These are phyloP conservation scores for Schizophyllum commune DNA, from an alignment of 1,284 basidiomycete genomes.

Conservation along the genomic window DNA sequence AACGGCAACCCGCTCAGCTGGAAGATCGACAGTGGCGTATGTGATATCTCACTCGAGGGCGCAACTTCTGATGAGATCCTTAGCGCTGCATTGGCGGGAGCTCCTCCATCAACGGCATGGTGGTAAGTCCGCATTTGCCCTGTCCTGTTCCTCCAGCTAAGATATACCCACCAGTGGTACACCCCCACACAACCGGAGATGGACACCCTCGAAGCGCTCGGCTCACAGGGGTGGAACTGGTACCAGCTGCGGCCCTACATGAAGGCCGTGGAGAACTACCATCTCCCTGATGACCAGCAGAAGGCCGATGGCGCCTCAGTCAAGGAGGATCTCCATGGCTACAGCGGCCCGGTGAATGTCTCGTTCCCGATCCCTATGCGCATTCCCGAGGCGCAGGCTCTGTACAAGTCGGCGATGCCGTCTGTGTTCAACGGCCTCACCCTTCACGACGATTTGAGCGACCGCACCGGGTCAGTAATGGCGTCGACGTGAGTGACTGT, in stretches of 20 bases:
- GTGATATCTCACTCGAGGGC: neutral
- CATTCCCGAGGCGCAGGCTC: slow-evolving; percentile 12
- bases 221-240: slow-evolving; percentile 15
- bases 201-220: slow-evolving; percentile 13
- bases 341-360: slow-evolving; percentile 14
- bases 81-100: neutral
- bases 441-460: slow-evolving; percentile 13
- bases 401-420: slow-evolving; percentile 16
- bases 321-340: slow-evolving; percentile 14
- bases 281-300: slow-evolving; percentile 12
- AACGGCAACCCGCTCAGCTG: neutral
- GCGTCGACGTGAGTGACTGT: neutral
- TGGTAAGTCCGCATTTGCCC: neutral
- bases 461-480: slow-evolving; percentile 5
- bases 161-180: neutral
- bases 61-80: neutral
- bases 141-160: neutral
- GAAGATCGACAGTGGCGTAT: neutral
- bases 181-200: slow-evolving; percentile 10
- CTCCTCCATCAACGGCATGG: neutral
- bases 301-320: slow-evolving; percentile 13
- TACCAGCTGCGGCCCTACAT: slow-evolving; percentile 9
- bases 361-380: slow-evolving; percentile 19
- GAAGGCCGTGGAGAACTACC: slow-evolving; percentile 11
- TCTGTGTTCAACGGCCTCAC: slow-evolving; percentile 12